Percentiles rank a stretch among this genome's conserved stretches.
These are phyloP conservation scores for Xylaria sp. DNA, from an alignment of 2,329 filamentous ascomycete species.

Conservation along the genomic window DNA sequence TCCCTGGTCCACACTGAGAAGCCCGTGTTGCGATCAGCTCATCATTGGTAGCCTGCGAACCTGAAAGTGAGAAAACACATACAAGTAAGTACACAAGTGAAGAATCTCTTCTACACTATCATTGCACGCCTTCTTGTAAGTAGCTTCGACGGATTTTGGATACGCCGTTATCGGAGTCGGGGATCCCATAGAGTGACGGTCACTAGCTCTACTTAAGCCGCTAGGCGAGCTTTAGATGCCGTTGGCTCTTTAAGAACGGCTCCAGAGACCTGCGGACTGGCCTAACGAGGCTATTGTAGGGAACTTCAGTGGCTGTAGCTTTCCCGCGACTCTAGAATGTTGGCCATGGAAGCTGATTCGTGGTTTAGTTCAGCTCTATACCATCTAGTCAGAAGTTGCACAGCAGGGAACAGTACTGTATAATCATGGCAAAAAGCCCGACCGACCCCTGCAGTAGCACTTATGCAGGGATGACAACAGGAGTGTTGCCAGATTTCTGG, in stretches of 20 bases:
- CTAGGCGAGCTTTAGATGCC: background rate
- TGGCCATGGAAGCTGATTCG: slow-evolving; percentile 13
- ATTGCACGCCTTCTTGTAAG: background rate
- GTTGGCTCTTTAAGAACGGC: background rate
- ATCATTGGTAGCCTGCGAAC: background rate
- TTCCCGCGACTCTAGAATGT: background rate
- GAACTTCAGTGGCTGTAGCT: slow-evolving; percentile 7
- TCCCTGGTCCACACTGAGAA: background rate
- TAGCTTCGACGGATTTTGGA: background rate
- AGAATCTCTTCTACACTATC: background rate
- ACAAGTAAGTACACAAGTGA: background rate
- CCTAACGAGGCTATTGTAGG: background rate
- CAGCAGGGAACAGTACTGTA: slow-evolving; percentile 12
- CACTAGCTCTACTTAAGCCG: slow-evolving; percentile 10
- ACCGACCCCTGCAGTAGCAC: slow-evolving; percentile 23
- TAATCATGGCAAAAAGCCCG: slow-evolving; percentile 12
- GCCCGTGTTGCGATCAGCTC: slow-evolving; percentile 3
- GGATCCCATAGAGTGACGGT: background rate
- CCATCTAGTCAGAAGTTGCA: slow-evolving; percentile 14
- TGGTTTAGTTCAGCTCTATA: slow-evolving; percentile 20
- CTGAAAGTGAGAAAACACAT: background rate
- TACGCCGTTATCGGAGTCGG: background rate
- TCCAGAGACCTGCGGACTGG: background rate
- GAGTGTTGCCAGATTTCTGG: background rate
- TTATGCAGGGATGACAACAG: slow-evolving; percentile 32